These are phyloP conservation scores for Xylaria sp. DNA, from an alignment of 2,329 filamentous ascomycete genomes.

Conservation along the genomic window DNA sequence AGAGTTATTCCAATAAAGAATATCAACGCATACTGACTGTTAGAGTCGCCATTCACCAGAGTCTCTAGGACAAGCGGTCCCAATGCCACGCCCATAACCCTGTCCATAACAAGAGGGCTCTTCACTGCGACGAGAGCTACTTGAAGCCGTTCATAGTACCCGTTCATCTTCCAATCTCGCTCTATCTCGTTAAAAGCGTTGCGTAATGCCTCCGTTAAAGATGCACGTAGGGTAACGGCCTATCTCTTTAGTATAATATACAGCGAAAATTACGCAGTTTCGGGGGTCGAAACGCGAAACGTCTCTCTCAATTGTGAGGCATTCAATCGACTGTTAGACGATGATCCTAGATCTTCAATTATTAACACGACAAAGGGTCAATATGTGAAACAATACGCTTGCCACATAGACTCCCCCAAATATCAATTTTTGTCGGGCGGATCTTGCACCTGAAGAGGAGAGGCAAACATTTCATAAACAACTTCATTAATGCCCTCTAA, in stretches of 20 bases:
- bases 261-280: constrained; percentile 12
- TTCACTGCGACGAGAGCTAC: neutral
- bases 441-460: neutral
- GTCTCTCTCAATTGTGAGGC: neutral
- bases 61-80: neutral
- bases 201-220: neutral
- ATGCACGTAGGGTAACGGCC: neutral
- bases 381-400: neutral
- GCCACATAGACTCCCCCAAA: neutral
- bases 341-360: neutral
- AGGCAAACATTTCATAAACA: neutral
- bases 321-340: neutral
- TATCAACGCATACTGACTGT: neutral
- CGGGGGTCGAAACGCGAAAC: neutral
- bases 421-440: neutral
- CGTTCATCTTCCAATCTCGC: neutral
- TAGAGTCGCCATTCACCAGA: neutral
- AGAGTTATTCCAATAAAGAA: neutral
- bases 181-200: neutral
- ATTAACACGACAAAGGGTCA: neutral
- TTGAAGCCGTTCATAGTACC: neutral
- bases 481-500: neutral
- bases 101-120: neutral
- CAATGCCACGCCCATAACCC: constrained; percentile 5
- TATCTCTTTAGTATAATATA: neutral